Base-by-base conservation (phyloP, 106 monocot genomes). In the Vanilla planifolia region DNA sequence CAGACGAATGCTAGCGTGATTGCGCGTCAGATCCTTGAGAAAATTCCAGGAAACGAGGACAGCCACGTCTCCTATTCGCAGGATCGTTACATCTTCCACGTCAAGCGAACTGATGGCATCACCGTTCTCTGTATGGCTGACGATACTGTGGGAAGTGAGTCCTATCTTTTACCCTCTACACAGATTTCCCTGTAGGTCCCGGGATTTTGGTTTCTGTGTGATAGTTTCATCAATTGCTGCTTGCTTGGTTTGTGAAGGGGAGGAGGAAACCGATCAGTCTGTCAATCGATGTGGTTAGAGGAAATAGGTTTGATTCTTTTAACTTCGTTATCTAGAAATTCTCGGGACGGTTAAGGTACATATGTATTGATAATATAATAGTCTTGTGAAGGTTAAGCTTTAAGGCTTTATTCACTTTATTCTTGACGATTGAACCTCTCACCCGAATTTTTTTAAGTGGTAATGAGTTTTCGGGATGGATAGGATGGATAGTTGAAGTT, bases 101-200 rank as follows among this genome's bases (percentile, higher is more conserved):
- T 85, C 64, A 92, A 88, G 75, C 73, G 98, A 61, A 92, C 98
- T 59, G 98, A 99, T 36, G 98, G 92, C 48, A 80, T 99, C 88
- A 92, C 98, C 71, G 88, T 82, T 29, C 88, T 99, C 55, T 99
- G 98, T 71, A 80, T 99, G 79, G 98, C 98, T 56, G 88, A 92
- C 42, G 98, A 99, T 63, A 48, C 81, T 32, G 84, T 91, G 53
- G 96, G 91, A 62, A 75, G 96, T 98, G 63, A 78, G 84, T 53
- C 1, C 8, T 52, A 20, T 15, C 45, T 1, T 3, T 19, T 57
- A 5, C 37, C 37, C 35, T 8, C 28, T 8, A 8, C 16, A 9
- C 2, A 14, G 11, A 33, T 34, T 55, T 1, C 10, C 0, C 15
- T 29, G 8, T 8, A 15, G 30, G 16, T 48, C 52, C 15, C 52